Evolutionary conservation across 1,284 basidiomycete species (phyloP), one percentile per base, ranked within the genome.

Genomic region (Sphaerobolus stellatus): DNA sequence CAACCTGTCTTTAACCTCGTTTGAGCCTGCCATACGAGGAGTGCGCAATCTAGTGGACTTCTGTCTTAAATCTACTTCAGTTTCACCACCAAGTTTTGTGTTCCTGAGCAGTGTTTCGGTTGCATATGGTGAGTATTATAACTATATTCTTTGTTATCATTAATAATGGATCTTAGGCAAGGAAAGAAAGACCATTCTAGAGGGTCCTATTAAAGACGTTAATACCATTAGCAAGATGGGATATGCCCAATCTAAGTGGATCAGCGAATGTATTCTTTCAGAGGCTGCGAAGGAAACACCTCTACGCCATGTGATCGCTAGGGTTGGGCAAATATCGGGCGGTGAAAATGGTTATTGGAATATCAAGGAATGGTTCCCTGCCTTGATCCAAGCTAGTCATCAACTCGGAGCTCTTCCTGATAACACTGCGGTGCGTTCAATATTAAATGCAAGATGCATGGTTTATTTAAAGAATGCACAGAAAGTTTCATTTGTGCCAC

Each of bases 211-310:
- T 8, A 45, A 58, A 8, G 62, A 65, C 25, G 56, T 63, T 3
- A 30, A 25, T 5, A 46, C 59, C 20, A 66, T 68, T 1, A 58
- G 62, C 2, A 66, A 64, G 8, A 56, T 56, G 3, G 71, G 71
- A 14, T 73, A 73, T 50, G 60, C 64, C 27, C 65, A 71, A 50
- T 68, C 67, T 5, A 73, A 73, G 55, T 72, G 66, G 64, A 66
- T 71, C 14, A 56, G 61, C 8, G 71, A 77, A 56, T 63, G 53
- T 48, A 67, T 64, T 25, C 59, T 63, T 41, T 33, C 52, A 31
- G 49, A 27, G 6, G 67, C 68, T 4, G 56, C 62, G 9, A 34
- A 52, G 30, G 18, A 62, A 28, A 68, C 68, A 1, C 28, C 58
- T 3, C 54, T 73, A 7, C 54, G 56, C 7, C 53, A 65, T 6